phyloP scores from a whole-genome alignment of 2,329 filamentous ascomycete species.

The Scorias spongiosa region DNA sequence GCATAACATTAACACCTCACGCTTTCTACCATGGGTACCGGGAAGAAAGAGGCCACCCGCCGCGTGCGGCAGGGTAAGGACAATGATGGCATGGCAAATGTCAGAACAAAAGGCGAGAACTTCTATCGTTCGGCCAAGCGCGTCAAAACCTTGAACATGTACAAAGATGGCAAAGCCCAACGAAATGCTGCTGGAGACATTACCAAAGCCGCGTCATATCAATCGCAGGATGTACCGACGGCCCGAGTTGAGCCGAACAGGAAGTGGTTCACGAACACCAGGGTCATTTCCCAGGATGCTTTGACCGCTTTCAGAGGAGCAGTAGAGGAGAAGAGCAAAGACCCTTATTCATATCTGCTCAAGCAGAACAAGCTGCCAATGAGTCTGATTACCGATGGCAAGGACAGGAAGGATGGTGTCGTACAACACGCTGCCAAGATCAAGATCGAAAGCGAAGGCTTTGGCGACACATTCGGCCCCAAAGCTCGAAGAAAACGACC shows the following conservation, averaged over 20 bases:
- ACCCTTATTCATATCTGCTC: constrained; percentile 87
- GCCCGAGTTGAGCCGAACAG: constrained; percentile 90
- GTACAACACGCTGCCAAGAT: constrained; percentile 94
- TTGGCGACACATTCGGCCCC: constrained; percentile 78
- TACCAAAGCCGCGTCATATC: constrained; percentile 67
- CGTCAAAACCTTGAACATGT: constrained; percentile 76
- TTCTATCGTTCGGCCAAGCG: constrained; percentile 86
- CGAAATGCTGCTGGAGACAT: constrained; percentile 74
- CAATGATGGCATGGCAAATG: constrained; percentile 77
- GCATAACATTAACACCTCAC: neutral
- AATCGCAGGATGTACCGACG: constrained; percentile 65
- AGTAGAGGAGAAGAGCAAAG: constrained; percentile 75
- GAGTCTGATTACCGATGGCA: constrained; percentile 72
- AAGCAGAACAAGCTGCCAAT: constrained; percentile 96
- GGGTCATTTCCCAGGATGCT: constrained; percentile 79
- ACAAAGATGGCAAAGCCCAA: constrained; percentile 71
- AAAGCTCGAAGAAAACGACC: constrained; percentile 88
- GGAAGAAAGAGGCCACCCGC: constrained; percentile 80
- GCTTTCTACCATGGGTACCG: constrained; percentile 54
- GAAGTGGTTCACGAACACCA: constrained; percentile 95
- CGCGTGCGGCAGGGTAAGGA: constrained; percentile 73
- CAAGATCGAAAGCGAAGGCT: constrained; percentile 73
- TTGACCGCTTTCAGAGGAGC: constrained; percentile 77
- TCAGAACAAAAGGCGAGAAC: constrained; percentile 91
- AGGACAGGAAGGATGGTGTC: constrained; percentile 53